Conservation (phyloP, 2,329 filamentous ascomycete species). For the Didymella exigua region DNA sequence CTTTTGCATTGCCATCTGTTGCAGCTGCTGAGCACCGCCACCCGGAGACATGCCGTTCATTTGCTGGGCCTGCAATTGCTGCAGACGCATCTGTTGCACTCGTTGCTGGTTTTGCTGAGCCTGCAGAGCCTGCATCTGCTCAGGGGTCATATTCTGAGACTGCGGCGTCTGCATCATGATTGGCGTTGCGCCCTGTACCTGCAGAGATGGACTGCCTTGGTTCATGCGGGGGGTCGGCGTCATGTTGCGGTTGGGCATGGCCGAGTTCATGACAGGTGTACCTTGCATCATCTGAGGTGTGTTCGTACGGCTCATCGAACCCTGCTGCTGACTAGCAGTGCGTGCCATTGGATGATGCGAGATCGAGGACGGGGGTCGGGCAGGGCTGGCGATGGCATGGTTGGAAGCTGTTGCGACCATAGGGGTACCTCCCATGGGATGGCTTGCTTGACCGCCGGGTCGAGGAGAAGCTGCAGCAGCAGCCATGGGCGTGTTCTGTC, state of each 20-base stretch:
- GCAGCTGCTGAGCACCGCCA: slow-evolving; percentile 27
- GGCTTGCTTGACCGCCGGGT: slow-evolving; percentile 41
- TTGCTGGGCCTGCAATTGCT: slow-evolving; percentile 15
- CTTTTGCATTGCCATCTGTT: slow-evolving; percentile 41
- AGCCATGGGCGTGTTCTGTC: slow-evolving; percentile 55
- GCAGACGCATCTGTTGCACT: slow-evolving; percentile 20
- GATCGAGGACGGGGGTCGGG: slow-evolving; percentile 47
- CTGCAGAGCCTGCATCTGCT: slow-evolving; percentile 41
- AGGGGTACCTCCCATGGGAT: slow-evolving; percentile 51
- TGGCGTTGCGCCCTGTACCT: slow-evolving; percentile 44
- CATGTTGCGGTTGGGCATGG: slow-evolving; percentile 47
- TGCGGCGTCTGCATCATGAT: slow-evolving; percentile 47
- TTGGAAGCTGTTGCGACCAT: slow-evolving; percentile 51
- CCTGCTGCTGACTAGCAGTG: slow-evolving; percentile 47
- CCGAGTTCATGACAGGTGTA: slow-evolving; percentile 47
- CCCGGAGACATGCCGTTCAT: slow-evolving; percentile 26
- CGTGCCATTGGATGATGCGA: slow-evolving; percentile 48
- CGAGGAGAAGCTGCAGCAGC: slow-evolving; percentile 50
- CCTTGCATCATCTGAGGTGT: slow-evolving; percentile 48
- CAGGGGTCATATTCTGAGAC: slow-evolving; percentile 42
- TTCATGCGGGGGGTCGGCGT: slow-evolving; percentile 49
- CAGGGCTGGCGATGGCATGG: slow-evolving; percentile 46
- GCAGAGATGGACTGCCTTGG: slow-evolving; percentile 43
- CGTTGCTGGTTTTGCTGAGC: slow-evolving; percentile 36
- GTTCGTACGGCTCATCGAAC: slow-evolving; percentile 44